phyloP scores from a whole-genome alignment of 2,329 filamentous ascomycete genomes.

The Aspergillus caelatus region DNA sequence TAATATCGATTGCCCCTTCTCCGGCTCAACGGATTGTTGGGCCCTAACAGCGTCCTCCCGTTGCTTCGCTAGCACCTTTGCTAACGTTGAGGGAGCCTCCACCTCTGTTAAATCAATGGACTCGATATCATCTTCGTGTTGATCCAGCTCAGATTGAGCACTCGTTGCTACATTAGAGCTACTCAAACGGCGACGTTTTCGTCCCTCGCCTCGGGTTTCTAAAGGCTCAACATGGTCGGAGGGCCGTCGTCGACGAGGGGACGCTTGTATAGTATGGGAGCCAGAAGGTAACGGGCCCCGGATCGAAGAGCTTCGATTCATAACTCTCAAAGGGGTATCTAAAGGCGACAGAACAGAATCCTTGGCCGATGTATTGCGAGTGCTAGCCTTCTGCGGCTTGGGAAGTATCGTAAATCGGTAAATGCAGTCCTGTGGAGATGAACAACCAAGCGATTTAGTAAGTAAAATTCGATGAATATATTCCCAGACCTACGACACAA shows the following conservation, averaged over 20 bases:
- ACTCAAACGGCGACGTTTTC: constrained; percentile 21
- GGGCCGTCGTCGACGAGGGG: not conserved
- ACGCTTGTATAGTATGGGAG: not conserved
- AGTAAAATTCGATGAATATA: too few relatives aligned
- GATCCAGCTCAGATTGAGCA: not conserved
- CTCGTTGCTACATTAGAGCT: not conserved
- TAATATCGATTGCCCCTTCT: constrained; percentile 41
- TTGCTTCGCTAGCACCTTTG: constrained; percentile 55
- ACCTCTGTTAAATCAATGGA: constrained; percentile 55
- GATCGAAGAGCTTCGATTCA: not conserved
- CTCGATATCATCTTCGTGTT: constrained; percentile 39
- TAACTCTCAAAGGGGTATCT: not conserved
- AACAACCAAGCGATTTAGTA: too few relatives aligned
- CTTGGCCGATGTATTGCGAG: not conserved
- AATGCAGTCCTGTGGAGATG: not conserved
- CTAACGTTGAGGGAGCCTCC: constrained; percentile 43
- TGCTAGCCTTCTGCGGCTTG: not conserved
- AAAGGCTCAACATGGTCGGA: constrained; percentile 8
- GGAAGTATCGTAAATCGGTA: not conserved
- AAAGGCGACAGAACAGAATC: too few relatives aligned
- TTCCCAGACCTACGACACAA: not conserved
- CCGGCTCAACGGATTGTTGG: constrained; percentile 38
- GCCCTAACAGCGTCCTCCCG: constrained; percentile 54
- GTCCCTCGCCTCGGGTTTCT: constrained; percentile 2
- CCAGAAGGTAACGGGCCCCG: not conserved